Evolutionary conservation across 164 flowering plant species (phyloP), one percentile per base, ranked within the genome.

Genomic region (Magnolia officinalis): DNA sequence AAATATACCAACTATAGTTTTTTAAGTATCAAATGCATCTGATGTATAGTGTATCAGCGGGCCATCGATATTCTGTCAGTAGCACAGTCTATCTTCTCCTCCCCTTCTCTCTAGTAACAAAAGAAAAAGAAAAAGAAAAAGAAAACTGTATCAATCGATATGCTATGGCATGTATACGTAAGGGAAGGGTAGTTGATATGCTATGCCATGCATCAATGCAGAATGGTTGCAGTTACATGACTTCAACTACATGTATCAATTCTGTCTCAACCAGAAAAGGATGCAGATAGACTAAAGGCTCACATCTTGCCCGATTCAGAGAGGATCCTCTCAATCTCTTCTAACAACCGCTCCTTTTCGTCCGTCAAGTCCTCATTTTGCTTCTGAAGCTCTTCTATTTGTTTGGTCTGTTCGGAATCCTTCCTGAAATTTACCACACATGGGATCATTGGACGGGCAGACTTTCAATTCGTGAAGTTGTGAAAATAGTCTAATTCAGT

Each of bases 371-470:
- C 97, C 69, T 90, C 86, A 6, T 90, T 92, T 82, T 87, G 87
- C 82, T 86, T 90, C 80, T 90, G 91, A 63, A 92, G 90, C 77
- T 89, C 97, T 81, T 92, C 96, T 77, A 92, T 90, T 76, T 92
- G 97, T 77, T 88, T 92, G 13, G 97, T 92, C 80, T 90, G 97
- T 73, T 92, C 97, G 19, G 97, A 90, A 78, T 92, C 97, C 87
- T 92, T 92, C 83, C 97, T 92, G 89, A 77, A 81, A 83, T 59
- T 26, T 9, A 29, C 10, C 50, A 58, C 67, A 61, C 50, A 58
- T 11, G 1, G 31, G n/a, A 61, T 29, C 52, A 73, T 21, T 4
- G 23, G 16, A 45, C n/a, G 31, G 58, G 58, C 4, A 70, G 20
- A 50, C 5, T 19, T n/a, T 19, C 61, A 55, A 55, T 19, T 55